Percentiles rank a stretch among this genome's conserved stretches.
phyloP scores from a whole-genome alignment of 805 yeast species.

The Metschnikowia bowlesiae region DNA sequence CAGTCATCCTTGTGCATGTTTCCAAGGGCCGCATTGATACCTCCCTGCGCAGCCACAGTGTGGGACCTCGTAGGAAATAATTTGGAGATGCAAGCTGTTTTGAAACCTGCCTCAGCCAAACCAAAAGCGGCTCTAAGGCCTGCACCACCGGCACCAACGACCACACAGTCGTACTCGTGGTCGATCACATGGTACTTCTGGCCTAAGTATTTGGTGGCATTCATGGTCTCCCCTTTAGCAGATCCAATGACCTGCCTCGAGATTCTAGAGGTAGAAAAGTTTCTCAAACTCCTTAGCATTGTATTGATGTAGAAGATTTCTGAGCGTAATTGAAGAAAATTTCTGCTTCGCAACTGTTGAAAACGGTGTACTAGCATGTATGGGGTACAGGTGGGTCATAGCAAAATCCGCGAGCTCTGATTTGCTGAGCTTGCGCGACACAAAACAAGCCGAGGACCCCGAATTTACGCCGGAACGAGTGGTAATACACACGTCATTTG shows the following conservation, averaged over 20 bases:
- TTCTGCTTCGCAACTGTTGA: slow-evolving; percentile 5
- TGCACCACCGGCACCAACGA: slow-evolving; percentile 99
- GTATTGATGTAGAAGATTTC: slow-evolving; percentile 3
- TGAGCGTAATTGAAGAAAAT: background rate
- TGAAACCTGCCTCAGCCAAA: slow-evolving; percentile 92
- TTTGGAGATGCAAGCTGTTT: slow-evolving; percentile 96
- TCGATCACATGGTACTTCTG: slow-evolving; percentile 87
- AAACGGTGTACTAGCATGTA: slow-evolving; percentile 4
- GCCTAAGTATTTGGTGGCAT: slow-evolving; percentile 41
- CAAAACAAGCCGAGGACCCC: slow-evolving; percentile 10
- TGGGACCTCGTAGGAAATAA: slow-evolving; percentile 98
- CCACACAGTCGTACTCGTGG: slow-evolving; percentile 97
- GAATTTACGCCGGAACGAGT: background rate
- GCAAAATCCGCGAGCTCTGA: slow-evolving; percentile 16
- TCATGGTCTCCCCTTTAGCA: slow-evolving; percentile 35
- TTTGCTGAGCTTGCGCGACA: slow-evolving; percentile 12
- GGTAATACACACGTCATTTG: background rate
- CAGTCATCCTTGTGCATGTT: slow-evolving; percentile 98
- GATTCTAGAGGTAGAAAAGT: slow-evolving; percentile 27
- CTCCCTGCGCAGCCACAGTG: slow-evolving; percentile 99
- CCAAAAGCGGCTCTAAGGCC: slow-evolving; percentile 99
- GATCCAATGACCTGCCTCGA: slow-evolving; percentile 35
- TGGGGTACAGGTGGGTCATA: slow-evolving; percentile 18
- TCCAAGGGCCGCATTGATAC: slow-evolving; percentile 97
- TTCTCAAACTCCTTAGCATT: slow-evolving; percentile 21